Conservation (phyloP, 768 basidiomycete genomes). For the Epithele typhae region DNA sequence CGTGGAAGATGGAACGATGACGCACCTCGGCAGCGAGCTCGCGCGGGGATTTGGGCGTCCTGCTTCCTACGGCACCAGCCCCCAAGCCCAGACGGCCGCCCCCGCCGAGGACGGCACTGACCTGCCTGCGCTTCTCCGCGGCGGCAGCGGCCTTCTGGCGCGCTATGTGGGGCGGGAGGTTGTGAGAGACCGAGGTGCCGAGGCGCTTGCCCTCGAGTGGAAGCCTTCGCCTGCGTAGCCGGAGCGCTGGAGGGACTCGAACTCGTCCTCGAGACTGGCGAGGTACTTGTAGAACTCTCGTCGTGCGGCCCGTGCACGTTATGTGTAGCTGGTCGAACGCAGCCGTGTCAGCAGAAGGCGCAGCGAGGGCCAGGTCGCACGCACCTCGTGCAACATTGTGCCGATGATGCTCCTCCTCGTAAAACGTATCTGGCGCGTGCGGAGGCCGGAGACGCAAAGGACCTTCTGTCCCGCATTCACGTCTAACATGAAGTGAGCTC, state of each 20-base stretch:
- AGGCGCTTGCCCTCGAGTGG: constrained; percentile 69
- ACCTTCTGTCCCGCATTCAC: constrained; percentile 81
- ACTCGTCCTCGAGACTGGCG: constrained; percentile 76
- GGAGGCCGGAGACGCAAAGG: constrained; percentile 75
- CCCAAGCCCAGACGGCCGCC: constrained; percentile 59
- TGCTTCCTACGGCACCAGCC: too few species aligned
- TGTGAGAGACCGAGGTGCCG: constrained; percentile 63
- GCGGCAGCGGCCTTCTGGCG: constrained; percentile 68
- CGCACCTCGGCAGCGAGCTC: constrained; percentile 72
- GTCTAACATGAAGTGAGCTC: constrained; percentile 42
- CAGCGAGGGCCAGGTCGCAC: constrained; percentile 3
- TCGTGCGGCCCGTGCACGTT: constrained; percentile 90
- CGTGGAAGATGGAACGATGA: constrained; percentile 3
- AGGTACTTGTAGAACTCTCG: constrained; percentile 75
- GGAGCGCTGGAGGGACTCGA: constrained; percentile 67
- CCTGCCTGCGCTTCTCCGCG: constrained; percentile 66
- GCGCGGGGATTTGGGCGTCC: constrained; percentile 39
- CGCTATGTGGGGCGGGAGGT: constrained; percentile 62
- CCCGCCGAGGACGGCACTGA: constrained; percentile 40
- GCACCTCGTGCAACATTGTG: constrained; percentile 89
- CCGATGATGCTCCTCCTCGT: constrained; percentile 68
- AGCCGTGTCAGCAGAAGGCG: too few species aligned
- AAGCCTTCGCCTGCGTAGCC: constrained; percentile 94
- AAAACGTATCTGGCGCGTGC: constrained; percentile 63
- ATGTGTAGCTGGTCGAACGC: too few species aligned